Evolutionary conservation across 2,329 filamentous ascomycete genomes (phyloP).

Genomic region (Fusarium proliferatum): DNA sequence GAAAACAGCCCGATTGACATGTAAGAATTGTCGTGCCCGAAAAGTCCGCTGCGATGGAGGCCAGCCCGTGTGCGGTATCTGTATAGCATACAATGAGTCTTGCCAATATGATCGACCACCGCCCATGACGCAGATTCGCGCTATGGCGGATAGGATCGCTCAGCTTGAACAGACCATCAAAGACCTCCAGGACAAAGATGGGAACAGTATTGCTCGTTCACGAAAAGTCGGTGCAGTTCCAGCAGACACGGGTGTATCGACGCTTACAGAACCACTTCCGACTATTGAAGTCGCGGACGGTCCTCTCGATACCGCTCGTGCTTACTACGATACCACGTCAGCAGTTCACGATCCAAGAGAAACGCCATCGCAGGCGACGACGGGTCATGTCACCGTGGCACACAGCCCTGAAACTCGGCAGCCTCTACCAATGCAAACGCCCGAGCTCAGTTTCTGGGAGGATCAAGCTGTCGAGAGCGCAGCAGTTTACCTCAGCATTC

Average conservation of each 20-base stretch:
- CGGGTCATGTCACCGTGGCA: neutral
- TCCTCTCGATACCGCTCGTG: neutral
- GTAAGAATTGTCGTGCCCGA: neutral
- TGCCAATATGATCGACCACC: neutral
- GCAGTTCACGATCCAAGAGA: neutral
- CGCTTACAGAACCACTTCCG: neutral
- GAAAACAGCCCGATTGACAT: neutral
- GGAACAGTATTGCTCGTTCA: too few relatives aligned
- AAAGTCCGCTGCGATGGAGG: conserved; percentile 6
- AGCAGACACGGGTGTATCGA: too few relatives aligned
- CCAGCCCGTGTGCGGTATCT: neutral
- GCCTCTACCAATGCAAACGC: neutral
- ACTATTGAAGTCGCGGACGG: neutral
- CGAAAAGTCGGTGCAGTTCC: too few relatives aligned
- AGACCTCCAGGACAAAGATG: neutral
- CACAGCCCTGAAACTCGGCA: neutral
- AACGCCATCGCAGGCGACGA: neutral
- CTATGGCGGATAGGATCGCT: conserved; percentile 1
- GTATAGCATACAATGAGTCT: neutral
- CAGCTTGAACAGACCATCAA: neutral
- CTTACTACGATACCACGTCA: neutral
- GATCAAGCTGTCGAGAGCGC: neutral
- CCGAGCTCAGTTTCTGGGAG: neutral
- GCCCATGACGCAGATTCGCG: neutral
- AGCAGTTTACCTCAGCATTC: neutral